Evolutionary conservation across 768 basidiomycete species (phyloP), one percentile per base, ranked within the genome.

Genomic region (Rhizopogon vinicolor): DNA sequence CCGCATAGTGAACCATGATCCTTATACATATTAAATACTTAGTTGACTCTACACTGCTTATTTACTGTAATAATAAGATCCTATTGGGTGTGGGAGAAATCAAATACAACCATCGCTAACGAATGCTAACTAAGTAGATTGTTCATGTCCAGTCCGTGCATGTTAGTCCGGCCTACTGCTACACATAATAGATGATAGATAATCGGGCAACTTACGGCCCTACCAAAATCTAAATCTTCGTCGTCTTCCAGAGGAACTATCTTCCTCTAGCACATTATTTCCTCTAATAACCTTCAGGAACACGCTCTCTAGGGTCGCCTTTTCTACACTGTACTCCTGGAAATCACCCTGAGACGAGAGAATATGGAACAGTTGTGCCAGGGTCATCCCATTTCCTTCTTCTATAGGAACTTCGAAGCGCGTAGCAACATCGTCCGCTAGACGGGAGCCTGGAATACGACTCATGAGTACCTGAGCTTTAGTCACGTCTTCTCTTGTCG

Each of bases 341-440:
- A 84, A 85, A 62, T 79, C 76, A 2, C 75, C 80, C 35, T 79
- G 72, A 25, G 69, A 71, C 0, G 83, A 76, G 3, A 88, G 73
- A 25, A 77, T 65, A 53, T 75, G 75, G 72, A 88, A 89, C 6
- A 89, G 75, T 28, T 75, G 72, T 1, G 84, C 78, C 13, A 89
- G 74, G 5, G 86, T 75, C 61, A 82, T 67, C 39, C 51, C 46
- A 6, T 37, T 12, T 22, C 60, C 60, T 12, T 59, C 51, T 19
- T 52, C 48, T 6, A 88, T 75, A 8, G 87, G 86, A 8, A 89
- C 85, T 63, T 89, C 85, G 64, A 88, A 89, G 2, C 86, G 81
- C 1, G 86, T 87, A 2, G 85, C 86, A 14, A 89, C 85, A 61
- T 89, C 87, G 59, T 89, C 85, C 5, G 82, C 83, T 73, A 82